Base-by-base conservation (phyloP, 495 filamentous ascomycete genomes). In the Articulospora tetracladia region DNA sequence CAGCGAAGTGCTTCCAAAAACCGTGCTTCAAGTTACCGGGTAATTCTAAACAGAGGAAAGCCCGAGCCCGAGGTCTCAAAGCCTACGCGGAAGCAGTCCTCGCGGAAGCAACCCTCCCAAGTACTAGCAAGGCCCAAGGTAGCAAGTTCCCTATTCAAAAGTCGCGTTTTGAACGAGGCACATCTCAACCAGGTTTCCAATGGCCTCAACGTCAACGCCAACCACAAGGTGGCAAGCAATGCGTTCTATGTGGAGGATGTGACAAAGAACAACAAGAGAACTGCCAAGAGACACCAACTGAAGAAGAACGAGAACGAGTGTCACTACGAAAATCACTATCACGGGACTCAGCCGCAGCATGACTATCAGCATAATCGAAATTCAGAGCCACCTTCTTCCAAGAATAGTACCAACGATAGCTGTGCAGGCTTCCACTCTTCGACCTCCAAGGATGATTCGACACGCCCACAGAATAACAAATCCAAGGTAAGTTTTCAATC, bases 11-110 rank as follows among this genome's bases (percentile, higher is more conserved):
- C 24, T 74, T 64, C 63, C 65, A 79, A 75, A 78, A 80, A 76
- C 72, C 75, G 73, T 74, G 69, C 70, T 75, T 73, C 65, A 73
- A 72, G 73, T 69, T 78, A 77, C 66, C 73, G 70, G 62, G 76
- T 77, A 61, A 69, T 73, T 70, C 64, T 75, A 67, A 64, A 77
- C 64, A 58, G 76, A 72, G 71, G 62, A 74, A 73, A 68, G 61
- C 65, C 28, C 68, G 70, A 74, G 71, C 78, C 69, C 72, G 67
- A 64, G 69, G 55, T 20, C 69, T 80, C 72, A 67, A 72, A 68
- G 63, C 65, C 28, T 81, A 81, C 69, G 74, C 74, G 66, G 60
- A 76, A 59, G 65, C 61, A 22, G 67, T 79, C 62, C 76, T 71
- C 69, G 53, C 65, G 28, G 70, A 69, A 49, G 65, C 69, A 25